Conservation (phyloP, 164 flowering plant species). For the Kalanchoe fedtschenkoi region DNA sequence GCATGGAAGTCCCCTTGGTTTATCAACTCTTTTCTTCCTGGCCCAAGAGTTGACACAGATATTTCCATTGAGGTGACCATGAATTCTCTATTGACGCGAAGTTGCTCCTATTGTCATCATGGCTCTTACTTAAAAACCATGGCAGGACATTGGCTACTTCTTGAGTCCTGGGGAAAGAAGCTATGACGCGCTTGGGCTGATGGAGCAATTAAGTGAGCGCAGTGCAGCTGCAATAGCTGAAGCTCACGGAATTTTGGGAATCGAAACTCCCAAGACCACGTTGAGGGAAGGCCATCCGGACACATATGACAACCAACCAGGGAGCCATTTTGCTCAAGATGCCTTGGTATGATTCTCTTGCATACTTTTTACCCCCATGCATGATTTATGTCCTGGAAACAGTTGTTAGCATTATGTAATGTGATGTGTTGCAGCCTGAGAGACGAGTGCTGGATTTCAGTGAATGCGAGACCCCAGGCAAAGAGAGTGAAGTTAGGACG, state of each 20-base stretch:
- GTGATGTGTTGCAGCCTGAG: conserved; percentile 46
- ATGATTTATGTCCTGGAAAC: neutral
- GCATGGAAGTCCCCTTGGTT: conserved; percentile 98
- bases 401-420: neutral
- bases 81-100: neutral
- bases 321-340: conserved; percentile 19
- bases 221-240: conserved; percentile 60
- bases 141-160: conserved; percentile 66
- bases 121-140: neutral
- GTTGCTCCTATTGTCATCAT: neutral
- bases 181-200: conserved; percentile 76
- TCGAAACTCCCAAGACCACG: conserved; percentile 41
- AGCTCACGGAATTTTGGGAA: conserved; percentile 70
- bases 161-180: conserved; percentile 70
- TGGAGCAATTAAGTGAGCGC: conserved; percentile 77
- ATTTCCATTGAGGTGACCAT: conserved; percentile 62
- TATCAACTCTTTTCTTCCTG: conserved; percentile 51
- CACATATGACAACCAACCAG: neutral
- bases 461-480: conserved; percentile 72
- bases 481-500: conserved; percentile 28
- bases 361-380: neutral
- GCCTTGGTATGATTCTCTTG: conserved; percentile 25
- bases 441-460: conserved; percentile 84
- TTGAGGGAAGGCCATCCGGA: conserved; percentile 21
- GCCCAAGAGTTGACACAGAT: conserved; percentile 68